phyloP scores from a whole-genome alignment of 208 protist genomes.

The Acanthamoeba polyphaga region DNA sequence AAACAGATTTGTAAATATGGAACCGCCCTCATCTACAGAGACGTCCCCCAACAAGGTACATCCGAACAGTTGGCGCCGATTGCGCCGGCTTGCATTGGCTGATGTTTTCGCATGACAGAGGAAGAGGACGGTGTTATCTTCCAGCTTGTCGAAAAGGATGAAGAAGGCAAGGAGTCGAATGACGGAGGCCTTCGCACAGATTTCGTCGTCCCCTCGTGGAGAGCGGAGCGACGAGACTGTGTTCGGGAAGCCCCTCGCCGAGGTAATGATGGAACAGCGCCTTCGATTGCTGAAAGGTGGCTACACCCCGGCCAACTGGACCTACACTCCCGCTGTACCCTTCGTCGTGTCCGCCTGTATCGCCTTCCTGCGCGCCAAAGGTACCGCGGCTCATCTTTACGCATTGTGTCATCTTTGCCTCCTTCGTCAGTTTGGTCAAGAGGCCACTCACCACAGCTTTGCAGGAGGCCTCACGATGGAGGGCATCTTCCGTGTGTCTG shows the following conservation, averaged over 20 bases:
- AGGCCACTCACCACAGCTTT: background rate
- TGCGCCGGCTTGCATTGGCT: background rate
- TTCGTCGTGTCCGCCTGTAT: constrained; percentile 40
- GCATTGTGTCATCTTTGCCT: background rate
- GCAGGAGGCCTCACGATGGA: background rate
- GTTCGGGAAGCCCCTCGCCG: background rate
- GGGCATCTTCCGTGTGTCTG: constrained; percentile 47
- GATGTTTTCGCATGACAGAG: background rate
- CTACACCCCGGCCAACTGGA: background rate
- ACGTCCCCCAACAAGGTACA: constrained; percentile 30
- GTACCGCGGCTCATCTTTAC: background rate
- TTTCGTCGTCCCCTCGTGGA: background rate
- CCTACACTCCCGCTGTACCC: background rate
- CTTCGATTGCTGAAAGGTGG: background rate
- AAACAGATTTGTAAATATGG: background rate
- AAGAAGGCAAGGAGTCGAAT: constrained; percentile 47
- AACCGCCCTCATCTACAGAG: background rate
- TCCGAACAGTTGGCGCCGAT: background rate
- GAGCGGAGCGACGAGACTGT: background rate
- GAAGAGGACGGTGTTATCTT: constrained; percentile 2
- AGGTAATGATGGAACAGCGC: constrained; percentile 32
- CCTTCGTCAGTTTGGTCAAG: background rate
- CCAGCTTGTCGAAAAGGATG: constrained; percentile 34
- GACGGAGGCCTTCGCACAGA: constrained; percentile 31
- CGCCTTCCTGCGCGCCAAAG: constrained; percentile 35